Percentiles rank a stretch among this genome's conserved stretches.
These are phyloP conservation scores for Trichoderma sp. DNA, from an alignment of 2,329 filamentous ascomycete species.

Conservation along the genomic window DNA sequence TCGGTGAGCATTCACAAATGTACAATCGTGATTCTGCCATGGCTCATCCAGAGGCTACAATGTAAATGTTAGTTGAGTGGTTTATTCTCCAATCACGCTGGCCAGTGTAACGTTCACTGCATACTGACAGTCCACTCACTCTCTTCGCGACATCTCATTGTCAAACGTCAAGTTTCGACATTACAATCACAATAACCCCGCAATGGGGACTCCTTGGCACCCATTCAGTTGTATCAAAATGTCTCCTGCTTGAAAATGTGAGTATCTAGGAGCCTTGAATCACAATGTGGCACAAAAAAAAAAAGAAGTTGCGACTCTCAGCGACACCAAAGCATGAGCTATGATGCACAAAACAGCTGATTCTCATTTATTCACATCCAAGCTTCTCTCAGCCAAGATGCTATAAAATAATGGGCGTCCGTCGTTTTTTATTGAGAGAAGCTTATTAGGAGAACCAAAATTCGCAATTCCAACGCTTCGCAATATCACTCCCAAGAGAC, in stretches of 20 bases:
- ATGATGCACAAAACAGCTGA: conserved; percentile 4
- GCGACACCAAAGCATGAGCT: background rate
- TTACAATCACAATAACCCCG: background rate
- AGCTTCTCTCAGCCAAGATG: background rate
- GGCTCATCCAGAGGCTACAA: too few species aligned
- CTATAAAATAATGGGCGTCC: background rate
- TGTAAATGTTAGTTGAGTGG: background rate
- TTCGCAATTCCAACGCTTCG: background rate
- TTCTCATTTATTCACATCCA: background rate
- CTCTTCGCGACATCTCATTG: background rate
- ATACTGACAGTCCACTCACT: background rate
- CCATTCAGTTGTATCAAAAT: background rate
- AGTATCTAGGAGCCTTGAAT: background rate
- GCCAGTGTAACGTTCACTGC: background rate
- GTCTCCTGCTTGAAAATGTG: background rate
- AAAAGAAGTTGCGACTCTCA: background rate
- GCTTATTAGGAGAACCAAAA: background rate
- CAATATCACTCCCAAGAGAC: background rate
- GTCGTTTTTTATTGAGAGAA: background rate
- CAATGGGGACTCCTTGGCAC: background rate
- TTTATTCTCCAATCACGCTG: background rate
- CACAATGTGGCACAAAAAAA: conserved; percentile 10
- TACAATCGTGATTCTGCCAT: background rate
- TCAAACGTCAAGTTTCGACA: background rate
- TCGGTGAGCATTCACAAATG: background rate